Conservation (phyloP, 306 rosid genomes). For the Cicer pinnatifidum region DNA sequence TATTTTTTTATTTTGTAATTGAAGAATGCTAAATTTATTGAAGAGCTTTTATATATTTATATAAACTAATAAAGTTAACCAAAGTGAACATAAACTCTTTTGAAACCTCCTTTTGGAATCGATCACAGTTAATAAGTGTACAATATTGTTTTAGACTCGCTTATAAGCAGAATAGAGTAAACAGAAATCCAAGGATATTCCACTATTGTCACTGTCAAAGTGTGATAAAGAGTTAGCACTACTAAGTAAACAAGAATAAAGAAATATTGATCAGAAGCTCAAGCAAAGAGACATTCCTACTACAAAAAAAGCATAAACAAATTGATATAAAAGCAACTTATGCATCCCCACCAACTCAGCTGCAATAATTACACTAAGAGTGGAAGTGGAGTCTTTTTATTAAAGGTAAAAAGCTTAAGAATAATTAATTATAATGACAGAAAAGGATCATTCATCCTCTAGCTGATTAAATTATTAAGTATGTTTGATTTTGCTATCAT, state of each 20-base stretch:
- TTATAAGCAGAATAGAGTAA: slow-evolving; percentile 23
- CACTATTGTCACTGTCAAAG: slow-evolving; percentile 44
- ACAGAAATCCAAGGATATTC: slow-evolving; percentile 3
- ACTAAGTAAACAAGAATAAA: slow-evolving; percentile 43
- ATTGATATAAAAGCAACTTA: slow-evolving; percentile 46
- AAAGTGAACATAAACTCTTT: background rate
- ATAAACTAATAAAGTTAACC: slow-evolving; percentile 4
- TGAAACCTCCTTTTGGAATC: slow-evolving; percentile 4
- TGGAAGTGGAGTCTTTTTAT: slow-evolving; percentile 57
- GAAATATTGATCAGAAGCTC: slow-evolving; percentile 47
- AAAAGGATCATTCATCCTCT: slow-evolving; percentile 46
- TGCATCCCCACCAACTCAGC: slow-evolving; percentile 58
- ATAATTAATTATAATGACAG: slow-evolving; percentile 44
- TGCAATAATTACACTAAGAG: slow-evolving; percentile 66
- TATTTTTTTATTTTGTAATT: background rate
- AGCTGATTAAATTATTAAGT: slow-evolving; percentile 13
- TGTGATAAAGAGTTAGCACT: slow-evolving; percentile 49
- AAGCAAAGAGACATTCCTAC: slow-evolving; percentile 61
- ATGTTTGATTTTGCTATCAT: no score
- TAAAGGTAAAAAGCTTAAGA: slow-evolving; percentile 46
- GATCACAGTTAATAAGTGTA: background rate
- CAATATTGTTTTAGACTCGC: slow-evolving; percentile 3
- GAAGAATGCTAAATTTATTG: background rate
- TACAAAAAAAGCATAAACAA: slow-evolving; percentile 46
- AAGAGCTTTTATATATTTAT: background rate